Percentiles rank a stretch among this genome's conserved stretches.
These are phyloP conservation scores for Fusarium dimerum DNA, from an alignment of 2,329 filamentous ascomycete genomes.

Conservation along the genomic window DNA sequence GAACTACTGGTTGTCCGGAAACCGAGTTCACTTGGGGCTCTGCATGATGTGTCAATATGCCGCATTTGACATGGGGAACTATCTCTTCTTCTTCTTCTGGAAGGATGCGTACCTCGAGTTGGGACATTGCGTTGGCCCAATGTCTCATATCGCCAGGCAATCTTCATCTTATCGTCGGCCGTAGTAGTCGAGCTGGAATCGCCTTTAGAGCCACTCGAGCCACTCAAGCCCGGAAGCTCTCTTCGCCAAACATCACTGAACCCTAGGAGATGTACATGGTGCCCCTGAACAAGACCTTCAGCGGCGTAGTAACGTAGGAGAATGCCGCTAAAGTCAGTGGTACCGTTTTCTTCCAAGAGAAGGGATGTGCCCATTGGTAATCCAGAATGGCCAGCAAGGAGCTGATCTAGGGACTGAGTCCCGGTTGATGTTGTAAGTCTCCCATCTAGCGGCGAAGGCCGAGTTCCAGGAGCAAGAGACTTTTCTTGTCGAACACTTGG, in stretches of 20 bases:
- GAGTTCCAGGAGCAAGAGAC: constrained; percentile 53
- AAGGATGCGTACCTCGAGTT: constrained; percentile 59
- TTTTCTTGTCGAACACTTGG: constrained; percentile 34
- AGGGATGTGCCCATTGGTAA: constrained; percentile 79
- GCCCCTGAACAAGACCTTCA: constrained; percentile 88
- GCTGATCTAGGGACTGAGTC: constrained; percentile 78
- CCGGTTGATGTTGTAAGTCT: constrained; percentile 89
- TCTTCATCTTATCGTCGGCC: constrained; percentile 85
- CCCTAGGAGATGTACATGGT: constrained; percentile 83
- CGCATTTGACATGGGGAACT: not conserved
- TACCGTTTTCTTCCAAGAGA: constrained; percentile 84
- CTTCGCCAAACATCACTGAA: constrained; percentile 77
- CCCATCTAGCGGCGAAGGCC: constrained; percentile 87
- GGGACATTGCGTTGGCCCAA: constrained; percentile 68
- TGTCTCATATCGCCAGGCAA: constrained; percentile 95
- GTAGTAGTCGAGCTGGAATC: constrained; percentile 40
- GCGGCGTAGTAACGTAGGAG: constrained; percentile 88
- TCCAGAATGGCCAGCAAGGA: constrained; percentile 85
- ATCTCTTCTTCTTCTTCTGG: no score
- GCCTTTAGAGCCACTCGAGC: constrained; percentile 40
- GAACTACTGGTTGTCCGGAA: constrained; percentile 22
- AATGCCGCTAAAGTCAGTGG: constrained; percentile 88
- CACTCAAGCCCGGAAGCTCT: constrained; percentile 75
- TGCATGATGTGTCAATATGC: not conserved
- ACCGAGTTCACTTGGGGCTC: constrained; percentile 19